Evolutionary conservation across 345 rosid genomes (phyloP).

Genomic region (Gossypium australe): DNA sequence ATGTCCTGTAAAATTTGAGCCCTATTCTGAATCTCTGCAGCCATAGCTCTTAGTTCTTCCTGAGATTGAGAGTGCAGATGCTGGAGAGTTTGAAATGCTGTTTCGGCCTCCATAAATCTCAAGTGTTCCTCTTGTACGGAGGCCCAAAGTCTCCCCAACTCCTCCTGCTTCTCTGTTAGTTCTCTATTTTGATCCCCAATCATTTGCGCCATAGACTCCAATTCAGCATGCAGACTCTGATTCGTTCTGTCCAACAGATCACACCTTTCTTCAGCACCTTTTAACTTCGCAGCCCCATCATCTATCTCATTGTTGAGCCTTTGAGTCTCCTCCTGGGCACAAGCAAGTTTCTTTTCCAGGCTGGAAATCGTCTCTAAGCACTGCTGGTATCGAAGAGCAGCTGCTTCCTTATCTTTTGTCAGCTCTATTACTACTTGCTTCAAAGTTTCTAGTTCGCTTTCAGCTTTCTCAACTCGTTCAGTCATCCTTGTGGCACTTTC

Average conservation of each 20-base stretch:
- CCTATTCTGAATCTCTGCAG: conserved; percentile 52
- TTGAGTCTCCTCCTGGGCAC: conserved; percentile 55
- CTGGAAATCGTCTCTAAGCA: conserved; percentile 65
- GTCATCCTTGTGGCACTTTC: conserved; percentile 45
- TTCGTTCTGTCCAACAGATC: conserved; percentile 65
- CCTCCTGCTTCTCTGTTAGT: conserved; percentile 79
- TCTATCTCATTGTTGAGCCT: conserved; percentile 68
- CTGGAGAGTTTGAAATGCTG: conserved; percentile 95
- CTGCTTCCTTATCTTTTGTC: conserved; percentile 64
- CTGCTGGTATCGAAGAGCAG: conserved; percentile 56
- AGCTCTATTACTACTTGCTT: conserved; percentile 53
- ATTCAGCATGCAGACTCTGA: conserved; percentile 60
- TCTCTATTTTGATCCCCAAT: conserved; percentile 61
- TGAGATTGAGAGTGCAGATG: conserved; percentile 91
- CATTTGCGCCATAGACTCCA: conserved; percentile 54
- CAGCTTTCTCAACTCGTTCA: conserved; percentile 62
- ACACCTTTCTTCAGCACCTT: conserved; percentile 81
- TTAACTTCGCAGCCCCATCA: conserved; percentile 59
- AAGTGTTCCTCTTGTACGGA: conserved; percentile 82
- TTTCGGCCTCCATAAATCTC: conserved; percentile 89
- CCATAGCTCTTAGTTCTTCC: conserved; percentile 82
- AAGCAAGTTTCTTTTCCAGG: conserved; percentile 59
- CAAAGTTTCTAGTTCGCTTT: conserved; percentile 59
- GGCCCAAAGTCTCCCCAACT: conserved; percentile 78
- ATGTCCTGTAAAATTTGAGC: conserved; percentile 54